Percentiles rank a stretch among this genome's conserved stretches.
phyloP scores from a whole-genome alignment of 2,329 filamentous ascomycete genomes.

The Stachybotrys elegans region DNA sequence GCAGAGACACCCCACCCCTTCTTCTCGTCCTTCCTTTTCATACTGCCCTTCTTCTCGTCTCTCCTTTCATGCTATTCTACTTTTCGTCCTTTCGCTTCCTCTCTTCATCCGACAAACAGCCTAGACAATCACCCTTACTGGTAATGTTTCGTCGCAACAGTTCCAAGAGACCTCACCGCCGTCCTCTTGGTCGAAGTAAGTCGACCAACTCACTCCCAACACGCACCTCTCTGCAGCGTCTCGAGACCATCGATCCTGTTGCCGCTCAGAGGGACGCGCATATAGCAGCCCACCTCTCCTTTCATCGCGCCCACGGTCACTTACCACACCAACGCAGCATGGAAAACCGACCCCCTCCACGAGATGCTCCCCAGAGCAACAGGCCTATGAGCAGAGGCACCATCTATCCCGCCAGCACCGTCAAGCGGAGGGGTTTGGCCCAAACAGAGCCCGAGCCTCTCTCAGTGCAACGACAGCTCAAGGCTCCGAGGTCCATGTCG shows the following conservation, averaged over 20 bases:
- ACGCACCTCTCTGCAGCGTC: constrained; percentile 31
- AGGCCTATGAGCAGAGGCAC: constrained; percentile 13
- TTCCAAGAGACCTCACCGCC: constrained; percentile 32
- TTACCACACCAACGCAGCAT: constrained; percentile 14
- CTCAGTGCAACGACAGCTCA: constrained; percentile 19
- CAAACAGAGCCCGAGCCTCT: constrained; percentile 24
- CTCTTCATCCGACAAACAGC: background rate
- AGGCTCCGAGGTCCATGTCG: constrained; percentile 51
- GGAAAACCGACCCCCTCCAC: too few relatives aligned
- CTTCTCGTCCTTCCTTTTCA: background rate
- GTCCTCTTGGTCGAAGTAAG: constrained; percentile 45
- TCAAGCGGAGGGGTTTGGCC: constrained; percentile 7
- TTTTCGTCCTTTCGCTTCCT: background rate
- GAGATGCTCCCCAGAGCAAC: constrained; percentile 11
- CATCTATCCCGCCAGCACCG: constrained; percentile 9
- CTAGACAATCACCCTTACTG: background rate
- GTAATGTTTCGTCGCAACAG: constrained; percentile 48
- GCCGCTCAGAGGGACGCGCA: constrained; percentile 55
- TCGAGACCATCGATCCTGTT: constrained; percentile 44
- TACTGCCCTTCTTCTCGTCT: background rate
- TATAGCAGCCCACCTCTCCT: constrained; percentile 58
- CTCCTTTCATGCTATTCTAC: background rate
- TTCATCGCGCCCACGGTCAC: constrained; percentile 43
- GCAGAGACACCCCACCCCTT: background rate
- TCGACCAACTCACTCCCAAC: constrained; percentile 40